Evolutionary conservation across 2,329 filamentous ascomycete genomes (phyloP), one percentile per base, ranked within the genome.

Genomic region (Neofusicoccum parvum): DNA sequence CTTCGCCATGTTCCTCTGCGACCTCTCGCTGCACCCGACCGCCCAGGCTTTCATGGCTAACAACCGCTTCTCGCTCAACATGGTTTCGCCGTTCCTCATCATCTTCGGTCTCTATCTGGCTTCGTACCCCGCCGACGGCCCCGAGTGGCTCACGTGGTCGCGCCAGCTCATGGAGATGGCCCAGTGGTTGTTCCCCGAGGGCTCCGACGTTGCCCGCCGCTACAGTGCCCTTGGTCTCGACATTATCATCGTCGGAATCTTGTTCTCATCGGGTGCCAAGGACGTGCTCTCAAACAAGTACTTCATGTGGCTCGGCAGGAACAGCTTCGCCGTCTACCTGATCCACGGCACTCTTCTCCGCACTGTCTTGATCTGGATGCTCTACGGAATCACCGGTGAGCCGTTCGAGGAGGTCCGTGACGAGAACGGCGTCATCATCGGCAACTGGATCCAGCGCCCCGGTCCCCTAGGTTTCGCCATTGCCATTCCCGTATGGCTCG

Each of bases 321-420:
- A 85, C 72, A 83, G 81, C 62, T 86, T 86, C 66, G 83, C 84
- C 27, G 83, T 86, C 4, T 86, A 86, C 69, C 80, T 86, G 12
- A 78, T 81, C 10, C 84, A 86, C 71, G 83, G 84, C 53, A 85
- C 83, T 0, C 78, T 86, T 15, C 72, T 86, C 51, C 81, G 83
- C 20, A 82, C 81, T 1, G 79, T 84, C 1, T 79, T 83, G 23
- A 80, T 80, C 45, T 83, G 84, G 77, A 80, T 85, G 72, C 78
- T 85, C 6, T 86, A 85, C 68, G 83, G 83, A 39, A 82, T 83
- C 66, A 80, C 76, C 54, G 79, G 79, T 32, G 74, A 81, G 67
- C 79, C 80, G 2, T 82, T 79, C 75, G 70, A 75, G n/a, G 67
- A 69, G 50, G 68, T 74, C 11, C 76, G 76, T 54, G 72, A 74